Base-by-base conservation (phyloP, 495 filamentous ascomycete species). In the Penicillium argentinense region DNA sequence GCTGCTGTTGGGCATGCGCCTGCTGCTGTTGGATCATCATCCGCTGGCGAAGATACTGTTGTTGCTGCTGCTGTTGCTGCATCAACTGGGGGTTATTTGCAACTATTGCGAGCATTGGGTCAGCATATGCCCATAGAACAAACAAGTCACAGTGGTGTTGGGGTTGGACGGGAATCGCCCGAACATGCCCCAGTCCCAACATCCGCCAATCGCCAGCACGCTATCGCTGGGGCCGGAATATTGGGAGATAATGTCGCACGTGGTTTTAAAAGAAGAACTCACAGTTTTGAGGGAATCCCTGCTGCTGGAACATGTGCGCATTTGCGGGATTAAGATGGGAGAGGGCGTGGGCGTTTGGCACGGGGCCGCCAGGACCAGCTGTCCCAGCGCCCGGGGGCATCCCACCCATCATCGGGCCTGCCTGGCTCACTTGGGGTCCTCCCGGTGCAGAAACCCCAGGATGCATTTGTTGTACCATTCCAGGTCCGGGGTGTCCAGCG, bases 381-480 rank as follows among this genome's bases (percentile, higher is more conserved):
- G 73, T 74, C 36, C 67, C 71, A 44, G 74, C 77, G 36, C 80
- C 87, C 34, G 86, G 86, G 55, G 87, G 86, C 82, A 95, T 91
- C 6, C 81, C 85, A 44, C 71, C 87, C 85, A 92, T 84, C 78
- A 86, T 81, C 48, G 87, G 83, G 18, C 84, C 85, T 21, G 83
- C 79, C 49, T 91, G 87, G 57, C 79, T 89, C 25, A 91, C 88
- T 56, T 93, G 89, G 38, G 83, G 81, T 28, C 80, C 82, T 45
- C 83, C 84, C 6, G 89, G 87, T 8, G 79, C 87, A 26, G 89
- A 91, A n/a, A 89, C 89, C 29, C 86, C 87, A 59, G 87, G 85
- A 58, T 93, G 89, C 62, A 86, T 86, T 63, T 86, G 85, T 56
- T 87, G 88, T 29, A 82, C 81, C 75, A 95, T 91, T 17, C 71